Percentiles rank a stretch among this genome's conserved stretches.
Conservation (phyloP, 805 yeast species). For the Candida arabinofermentans region DNA sequence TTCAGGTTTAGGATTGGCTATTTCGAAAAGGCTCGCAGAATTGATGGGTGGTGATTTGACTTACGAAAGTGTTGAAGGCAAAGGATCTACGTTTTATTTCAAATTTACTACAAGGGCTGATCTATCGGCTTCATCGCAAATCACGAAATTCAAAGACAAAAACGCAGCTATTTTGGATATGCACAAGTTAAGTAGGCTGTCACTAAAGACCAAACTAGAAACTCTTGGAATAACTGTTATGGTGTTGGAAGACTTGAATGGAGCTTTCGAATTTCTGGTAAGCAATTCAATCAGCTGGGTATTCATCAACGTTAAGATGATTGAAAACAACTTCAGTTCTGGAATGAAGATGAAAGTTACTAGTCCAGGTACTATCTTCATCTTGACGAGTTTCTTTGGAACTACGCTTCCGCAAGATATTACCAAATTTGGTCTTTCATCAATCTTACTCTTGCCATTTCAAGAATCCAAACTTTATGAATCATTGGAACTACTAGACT, state of each 20-base stretch:
- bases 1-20: conserved; percentile 71
- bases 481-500: conserved; percentile 10
- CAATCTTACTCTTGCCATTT: conserved; percentile 19
- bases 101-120: conserved; percentile 30
- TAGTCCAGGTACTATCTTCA: conserved; percentile 3
- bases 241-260: neutral
- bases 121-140: neutral
- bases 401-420: conserved; percentile 6
- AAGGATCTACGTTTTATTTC: conserved; percentile 44
- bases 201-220: conserved; percentile 33
- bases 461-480: conserved; percentile 12
- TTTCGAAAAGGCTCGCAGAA: conserved; percentile 78
- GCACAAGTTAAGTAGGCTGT: conserved; percentile 29
- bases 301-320: neutral
- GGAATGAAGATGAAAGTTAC: neutral
- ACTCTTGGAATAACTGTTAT: conserved; percentile 25
- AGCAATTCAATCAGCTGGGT: neutral
- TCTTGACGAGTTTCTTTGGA: conserved; percentile 15
- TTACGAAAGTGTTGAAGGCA: conserved; percentile 42
- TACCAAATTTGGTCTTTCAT: conserved; percentile 1
- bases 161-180: conserved; percentile 32
- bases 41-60: conserved; percentile 61
- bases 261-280: neutral
- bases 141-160: conserved; percentile 5
- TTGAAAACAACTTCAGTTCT: neutral